A percentile compares a stretch with the other conserved stretches of the same genome.
Evolutionary conservation across 202 grass and related monocot species (phyloP).

Genomic region (Schoenoplectus triqueter): DNA sequence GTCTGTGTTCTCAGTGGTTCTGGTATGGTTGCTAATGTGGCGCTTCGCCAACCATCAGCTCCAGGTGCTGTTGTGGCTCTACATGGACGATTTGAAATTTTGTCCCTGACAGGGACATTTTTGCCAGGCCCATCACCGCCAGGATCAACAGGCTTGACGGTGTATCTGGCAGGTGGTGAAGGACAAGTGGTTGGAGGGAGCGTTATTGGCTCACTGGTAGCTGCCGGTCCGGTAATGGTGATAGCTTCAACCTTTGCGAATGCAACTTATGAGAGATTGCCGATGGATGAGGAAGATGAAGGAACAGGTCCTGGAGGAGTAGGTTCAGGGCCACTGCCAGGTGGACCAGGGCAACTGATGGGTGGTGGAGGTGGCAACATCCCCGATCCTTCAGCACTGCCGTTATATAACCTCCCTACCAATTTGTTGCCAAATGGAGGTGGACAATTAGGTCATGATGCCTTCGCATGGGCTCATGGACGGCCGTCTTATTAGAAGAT

Average conservation of each 20-base stretch:
- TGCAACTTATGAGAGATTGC: conserved; percentile 89
- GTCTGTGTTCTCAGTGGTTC: conserved; percentile 93
- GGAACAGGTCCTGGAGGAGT: conserved; percentile 26
- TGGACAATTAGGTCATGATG: conserved; percentile 66
- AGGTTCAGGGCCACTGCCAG: conserved; percentile 45
- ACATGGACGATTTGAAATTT: conserved; percentile 92
- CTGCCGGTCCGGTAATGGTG: conserved; percentile 84
- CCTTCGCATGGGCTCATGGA: conserved; percentile 60
- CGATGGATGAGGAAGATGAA: conserved; percentile 77
- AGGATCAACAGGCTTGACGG: conserved; percentile 89
- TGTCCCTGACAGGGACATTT: conserved; percentile 93
- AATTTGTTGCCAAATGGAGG: conserved; percentile 45
- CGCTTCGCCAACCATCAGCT: conserved; percentile 81
- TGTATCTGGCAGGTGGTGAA: conserved; percentile 83
- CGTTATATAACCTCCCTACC: conserved; percentile 70
- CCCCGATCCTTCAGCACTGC: conserved; percentile 65
- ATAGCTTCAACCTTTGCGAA: conserved; percentile 93
- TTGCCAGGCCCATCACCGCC: conserved; percentile 82
- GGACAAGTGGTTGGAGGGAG: conserved; percentile 90
- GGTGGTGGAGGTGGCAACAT: conserved; percentile 46
- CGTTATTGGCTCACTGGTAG: conserved; percentile 74
- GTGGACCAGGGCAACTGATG: conserved; percentile 57
- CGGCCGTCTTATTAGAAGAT: conserved; percentile 51
- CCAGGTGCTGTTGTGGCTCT: conserved; percentile 75
- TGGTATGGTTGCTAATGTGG: conserved; percentile 85